phyloP scores from a whole-genome alignment of 2,329 filamentous ascomycete genomes.

The Colletotrichum scovillei region DNA sequence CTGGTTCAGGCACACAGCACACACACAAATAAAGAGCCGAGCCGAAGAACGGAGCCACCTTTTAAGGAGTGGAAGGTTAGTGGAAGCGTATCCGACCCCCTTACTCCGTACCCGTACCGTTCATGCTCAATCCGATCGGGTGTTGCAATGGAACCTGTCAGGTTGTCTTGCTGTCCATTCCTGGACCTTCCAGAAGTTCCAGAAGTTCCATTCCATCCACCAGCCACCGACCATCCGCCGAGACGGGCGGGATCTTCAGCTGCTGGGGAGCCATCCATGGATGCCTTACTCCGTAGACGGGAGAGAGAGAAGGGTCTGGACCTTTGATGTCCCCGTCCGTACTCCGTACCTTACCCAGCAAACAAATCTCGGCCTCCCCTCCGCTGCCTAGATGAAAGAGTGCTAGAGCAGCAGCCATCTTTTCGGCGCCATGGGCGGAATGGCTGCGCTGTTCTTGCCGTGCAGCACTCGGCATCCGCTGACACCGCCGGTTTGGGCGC shows the following conservation, averaged over 20 bases:
- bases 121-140: conserved; percentile 20
- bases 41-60: conserved; percentile 23
- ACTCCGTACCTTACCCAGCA: background rate
- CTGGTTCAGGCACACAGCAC: background rate
- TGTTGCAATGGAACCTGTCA: conserved; percentile 16
- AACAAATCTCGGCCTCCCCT: background rate
- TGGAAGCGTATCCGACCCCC: conserved; percentile 25
- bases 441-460: background rate
- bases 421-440: background rate
- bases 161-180: background rate
- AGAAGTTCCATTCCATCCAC: background rate
- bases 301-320: background rate
- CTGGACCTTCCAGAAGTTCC: background rate
- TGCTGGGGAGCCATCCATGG: background rate
- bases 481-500: background rate
- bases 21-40: conserved; percentile 11
- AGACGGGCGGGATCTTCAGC: conserved; percentile 9
- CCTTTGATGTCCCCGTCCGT: background rate
- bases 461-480: background rate
- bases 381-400: background rate
- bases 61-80: conserved; percentile 6
- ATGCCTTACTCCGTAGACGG: no score
- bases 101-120: background rate
- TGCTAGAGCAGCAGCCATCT: background rate
- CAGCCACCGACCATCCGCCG: background rate